Percentiles rank a stretch among this genome's conserved stretches.
phyloP scores from a whole-genome alignment of 768 basidiomycete species.

The Mycena maculata region DNA sequence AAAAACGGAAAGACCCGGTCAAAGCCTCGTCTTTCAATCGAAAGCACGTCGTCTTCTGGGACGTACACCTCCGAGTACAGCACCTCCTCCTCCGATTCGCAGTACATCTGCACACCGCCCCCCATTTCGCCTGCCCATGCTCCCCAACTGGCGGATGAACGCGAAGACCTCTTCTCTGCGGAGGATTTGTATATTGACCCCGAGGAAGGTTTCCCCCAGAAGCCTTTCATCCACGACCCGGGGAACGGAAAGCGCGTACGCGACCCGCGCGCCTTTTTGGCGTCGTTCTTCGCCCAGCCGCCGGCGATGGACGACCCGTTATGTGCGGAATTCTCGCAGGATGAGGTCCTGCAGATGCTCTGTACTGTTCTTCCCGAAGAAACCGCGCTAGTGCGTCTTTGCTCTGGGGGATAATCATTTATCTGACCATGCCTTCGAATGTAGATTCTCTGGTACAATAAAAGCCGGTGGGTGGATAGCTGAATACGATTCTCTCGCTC shows the following conservation, averaged over 20 bases:
- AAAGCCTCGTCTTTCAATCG: slow-evolving; percentile 29
- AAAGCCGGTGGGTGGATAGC: slow-evolving; percentile 70
- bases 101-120: slow-evolving; percentile 12
- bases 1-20: slow-evolving; percentile 52
- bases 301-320: slow-evolving; percentile 72
- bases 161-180: slow-evolving; percentile 28
- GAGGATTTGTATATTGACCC: neutral
- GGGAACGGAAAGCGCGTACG: slow-evolving; percentile 84
- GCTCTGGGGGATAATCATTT: neutral
- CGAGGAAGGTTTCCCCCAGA: slow-evolving; percentile 43
- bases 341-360: slow-evolving; percentile 81
- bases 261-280: slow-evolving; percentile 74
- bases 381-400: slow-evolving; percentile 67
- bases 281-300: slow-evolving; percentile 74
- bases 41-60: slow-evolving; percentile 17
- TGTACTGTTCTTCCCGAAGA: slow-evolving; percentile 77
- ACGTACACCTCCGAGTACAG: slow-evolving; percentile 7
- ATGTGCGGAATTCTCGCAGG: slow-evolving; percentile 82
- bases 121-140: neutral
- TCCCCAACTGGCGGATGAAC: slow-evolving; percentile 1
- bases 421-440: neutral
- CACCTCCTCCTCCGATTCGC: slow-evolving; percentile 14
- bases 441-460: slow-evolving; percentile 89
- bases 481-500: too few species aligned
- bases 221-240: slow-evolving; percentile 79